A percentile compares a stretch with the other conserved stretches of the same genome.
phyloP scores from a whole-genome alignment of 768 basidiomycete genomes.

The Russula emetica region DNA sequence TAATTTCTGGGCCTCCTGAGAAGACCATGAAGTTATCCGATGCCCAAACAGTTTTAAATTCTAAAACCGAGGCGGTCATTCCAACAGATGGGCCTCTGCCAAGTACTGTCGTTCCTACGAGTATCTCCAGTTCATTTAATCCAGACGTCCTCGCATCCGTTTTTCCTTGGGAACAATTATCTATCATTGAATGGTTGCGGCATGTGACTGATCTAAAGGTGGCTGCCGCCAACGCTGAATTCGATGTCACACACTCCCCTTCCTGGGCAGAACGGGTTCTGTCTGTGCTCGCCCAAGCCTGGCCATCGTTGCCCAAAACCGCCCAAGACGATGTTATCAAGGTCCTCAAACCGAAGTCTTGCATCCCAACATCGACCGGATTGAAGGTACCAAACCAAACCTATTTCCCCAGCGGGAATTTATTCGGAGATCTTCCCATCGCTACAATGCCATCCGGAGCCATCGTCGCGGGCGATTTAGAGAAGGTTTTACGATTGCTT shows the following conservation, averaged over 20 bases:
- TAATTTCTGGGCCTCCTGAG: constrained; percentile 41
- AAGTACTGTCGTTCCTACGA: constrained; percentile 60
- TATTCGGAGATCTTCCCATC: constrained; percentile 84
- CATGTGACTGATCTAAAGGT: constrained; percentile 53
- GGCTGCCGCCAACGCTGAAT: constrained; percentile 41
- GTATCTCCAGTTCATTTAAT: constrained; percentile 56
- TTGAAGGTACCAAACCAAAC: constrained; percentile 66
- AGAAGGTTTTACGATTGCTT: constrained; percentile 63
- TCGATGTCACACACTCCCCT: constrained; percentile 61
- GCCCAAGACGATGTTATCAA: constrained; percentile 42
- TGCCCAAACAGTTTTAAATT: constrained; percentile 69
- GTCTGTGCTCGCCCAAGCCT: constrained; percentile 57
- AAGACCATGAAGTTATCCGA: constrained; percentile 62
- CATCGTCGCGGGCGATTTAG: constrained; percentile 61
- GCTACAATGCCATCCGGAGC: constrained; percentile 64
- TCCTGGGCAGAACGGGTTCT: constrained; percentile 77
- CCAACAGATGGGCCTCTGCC: constrained; percentile 76
- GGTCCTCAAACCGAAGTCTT: constrained; percentile 42
- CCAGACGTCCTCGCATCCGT: constrained; percentile 38
- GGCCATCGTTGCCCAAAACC: constrained; percentile 57
- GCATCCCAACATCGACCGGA: constrained; percentile 57
- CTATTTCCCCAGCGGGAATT: constrained; percentile 80
- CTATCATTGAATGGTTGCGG: constrained; percentile 68
- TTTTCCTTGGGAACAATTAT: constrained; percentile 76
- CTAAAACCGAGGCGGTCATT: constrained; percentile 53